Conservation (phyloP, 805 yeast genomes). For the Cyberlindnera mrakii region DNA sequence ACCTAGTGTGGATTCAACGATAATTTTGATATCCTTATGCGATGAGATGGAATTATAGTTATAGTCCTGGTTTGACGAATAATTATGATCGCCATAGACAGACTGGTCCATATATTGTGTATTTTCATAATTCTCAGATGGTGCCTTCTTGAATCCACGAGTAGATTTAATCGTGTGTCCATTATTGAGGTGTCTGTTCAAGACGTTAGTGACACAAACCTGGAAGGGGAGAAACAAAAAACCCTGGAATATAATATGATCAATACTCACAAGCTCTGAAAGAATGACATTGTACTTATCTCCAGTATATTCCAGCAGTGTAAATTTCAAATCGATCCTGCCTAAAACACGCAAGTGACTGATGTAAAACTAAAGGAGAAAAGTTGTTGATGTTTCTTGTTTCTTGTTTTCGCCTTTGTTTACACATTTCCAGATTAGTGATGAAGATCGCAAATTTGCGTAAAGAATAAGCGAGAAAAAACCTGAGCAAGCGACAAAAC, state of each 20-base stretch:
- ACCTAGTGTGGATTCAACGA: slow-evolving; percentile 94
- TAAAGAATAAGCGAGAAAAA: too few species aligned
- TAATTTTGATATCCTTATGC: slow-evolving; percentile 73
- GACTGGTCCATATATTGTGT: too few species aligned
- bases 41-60: slow-evolving; percentile 35
- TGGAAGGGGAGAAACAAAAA: neutral
- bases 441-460: too few species aligned
- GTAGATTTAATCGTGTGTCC: slow-evolving; percentile 43
- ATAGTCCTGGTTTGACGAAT: neutral
- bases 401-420: slow-evolving; percentile 9
- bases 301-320: neutral
- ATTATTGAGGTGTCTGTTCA: slow-evolving; percentile 33
- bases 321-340: too few species aligned
- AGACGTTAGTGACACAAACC: neutral
- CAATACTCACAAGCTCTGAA: slow-evolving; percentile 26
- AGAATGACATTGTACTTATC: slow-evolving; percentile 21
- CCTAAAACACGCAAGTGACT: too few species aligned
- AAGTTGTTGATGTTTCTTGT: slow-evolving; percentile 1
- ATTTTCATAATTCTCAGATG: neutral
- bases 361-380: neutral
- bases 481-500: too few species aligned
- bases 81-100: too few species aligned
- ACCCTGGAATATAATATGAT: neutral
- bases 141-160: slow-evolving; percentile 37
- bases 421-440: slow-evolving; percentile 8